Base-by-base conservation (phyloP, 1,139 yeast genomes). In the Pichia sp. region DNA sequence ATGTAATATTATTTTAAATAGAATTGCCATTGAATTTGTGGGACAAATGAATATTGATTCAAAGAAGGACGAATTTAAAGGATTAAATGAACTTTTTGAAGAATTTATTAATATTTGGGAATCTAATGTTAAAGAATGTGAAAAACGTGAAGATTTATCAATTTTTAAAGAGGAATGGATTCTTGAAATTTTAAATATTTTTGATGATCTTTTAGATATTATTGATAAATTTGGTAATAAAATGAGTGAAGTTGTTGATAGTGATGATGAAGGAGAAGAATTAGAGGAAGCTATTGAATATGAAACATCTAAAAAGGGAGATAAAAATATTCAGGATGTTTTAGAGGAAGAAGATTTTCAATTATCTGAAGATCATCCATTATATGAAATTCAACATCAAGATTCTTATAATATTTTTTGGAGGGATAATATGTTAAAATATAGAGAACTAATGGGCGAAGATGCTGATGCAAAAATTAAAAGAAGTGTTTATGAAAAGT, bases 191-290 rank as follows among this genome's bases (percentile, higher is more conserved):
- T 45, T 63, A 25, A 58, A 63, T 39, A 53, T 58, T 2, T 52
- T 62, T 43, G 86, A 83, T 59, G 90, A 81, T 61, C 65, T 83
- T 52, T 66, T 84, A 42, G 88, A 83, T 51, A 76, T 82, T 53
- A 72, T 81, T 27, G 83, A 79, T 51, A 79, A 81, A 56, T 84
- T 82, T 56, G 87, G 87, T 9, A 73, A 73, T 33, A 70, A 71
- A 27, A 62, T 69, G 42, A 75, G 72, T 39, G 85, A 78, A 47
- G 78, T 75, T 25, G 57, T 73, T 35, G 81, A 75, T 53, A 72
- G 78, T 56, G 81, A 75, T 46, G 67, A 66, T n/a, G 74, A 69
- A 46, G 66, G 60, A 7, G 66, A 59, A 26, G 67, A 66, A 2
- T 71, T 60, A 28, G 68, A 65, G 5, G 69, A 62, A 5, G 68